phyloP scores from a whole-genome alignment of 1,284 basidiomycete species.

The Boletus coffeatus region DNA sequence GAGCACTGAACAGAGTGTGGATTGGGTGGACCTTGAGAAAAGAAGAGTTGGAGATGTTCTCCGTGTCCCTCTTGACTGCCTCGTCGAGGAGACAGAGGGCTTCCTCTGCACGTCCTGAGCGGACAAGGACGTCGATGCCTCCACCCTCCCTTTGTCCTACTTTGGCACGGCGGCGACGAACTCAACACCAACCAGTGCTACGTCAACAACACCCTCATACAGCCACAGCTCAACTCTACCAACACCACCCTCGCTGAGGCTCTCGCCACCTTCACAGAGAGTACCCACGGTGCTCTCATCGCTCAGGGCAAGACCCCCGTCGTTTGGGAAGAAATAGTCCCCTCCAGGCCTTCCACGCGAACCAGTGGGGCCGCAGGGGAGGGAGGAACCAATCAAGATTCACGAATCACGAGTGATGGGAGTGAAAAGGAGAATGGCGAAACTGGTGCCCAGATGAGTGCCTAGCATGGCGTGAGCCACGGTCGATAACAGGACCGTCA shows the following conservation, averaged over 20 bases:
- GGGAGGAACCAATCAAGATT: too few relatives aligned
- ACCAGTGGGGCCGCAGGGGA: too few relatives aligned
- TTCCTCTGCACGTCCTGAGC: slow-evolving; percentile 36
- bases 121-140: slow-evolving; percentile 41
- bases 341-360: too few relatives aligned
- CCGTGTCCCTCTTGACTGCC: slow-evolving; percentile 25
- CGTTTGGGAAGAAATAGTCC: slow-evolving; percentile 71
- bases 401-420: too few relatives aligned
- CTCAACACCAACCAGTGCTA: slow-evolving; percentile 43
- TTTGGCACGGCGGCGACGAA: too few relatives aligned
- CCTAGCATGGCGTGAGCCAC: too few relatives aligned
- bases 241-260: slow-evolving; percentile 46
- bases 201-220: slow-evolving; percentile 42
- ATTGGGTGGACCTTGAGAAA: slow-evolving; percentile 34
- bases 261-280: slow-evolving; percentile 45
- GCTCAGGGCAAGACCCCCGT: slow-evolving; percentile 53
- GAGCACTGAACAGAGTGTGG: slow-evolving; percentile 48
- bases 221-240: slow-evolving; percentile 37
- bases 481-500: too few relatives aligned
- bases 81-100: slow-evolving; percentile 48
- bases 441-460: too few relatives aligned
- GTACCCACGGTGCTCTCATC: slow-evolving; percentile 44
- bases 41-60: slow-evolving; percentile 1
- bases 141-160: too few relatives aligned
- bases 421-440: too few relatives aligned